A percentile compares a stretch with the other conserved stretches of the same genome.
These are phyloP conservation scores for Annona squamosa DNA, from an alignment of 164 flowering plant genomes.

Conservation along the genomic window DNA sequence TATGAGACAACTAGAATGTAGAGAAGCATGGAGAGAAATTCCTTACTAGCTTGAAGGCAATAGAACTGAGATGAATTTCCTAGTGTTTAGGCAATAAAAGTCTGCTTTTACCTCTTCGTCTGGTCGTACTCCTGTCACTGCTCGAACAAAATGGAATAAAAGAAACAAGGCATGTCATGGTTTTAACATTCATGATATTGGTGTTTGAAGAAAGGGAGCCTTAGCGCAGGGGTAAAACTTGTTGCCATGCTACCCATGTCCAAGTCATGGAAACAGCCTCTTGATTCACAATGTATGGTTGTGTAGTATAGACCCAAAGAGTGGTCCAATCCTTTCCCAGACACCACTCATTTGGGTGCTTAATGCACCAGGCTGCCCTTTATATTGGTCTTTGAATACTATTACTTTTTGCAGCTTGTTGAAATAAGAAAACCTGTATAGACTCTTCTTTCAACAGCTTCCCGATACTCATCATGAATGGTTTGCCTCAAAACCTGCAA, in stretches of 20 bases:
- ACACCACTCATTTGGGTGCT: too few species aligned
- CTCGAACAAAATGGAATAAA: conserved; percentile 1
- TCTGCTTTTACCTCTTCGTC: conserved; percentile 63
- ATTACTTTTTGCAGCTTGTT: not conserved
- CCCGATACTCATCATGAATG: conserved; percentile 77
- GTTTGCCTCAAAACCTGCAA: conserved; percentile 50
- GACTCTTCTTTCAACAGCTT: conserved; percentile 79
- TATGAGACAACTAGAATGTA: not conserved
- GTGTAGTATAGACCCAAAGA: too few species aligned
- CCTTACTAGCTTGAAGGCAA: too few species aligned
- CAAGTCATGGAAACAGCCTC: too few species aligned
- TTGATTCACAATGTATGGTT: too few species aligned
- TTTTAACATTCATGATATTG: not conserved
- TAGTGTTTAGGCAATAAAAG: too few species aligned
- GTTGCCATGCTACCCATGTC: not conserved
- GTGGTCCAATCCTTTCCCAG: too few species aligned
- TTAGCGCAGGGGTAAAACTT: too few species aligned
- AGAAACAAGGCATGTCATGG: not conserved
- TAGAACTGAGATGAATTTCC: too few species aligned
- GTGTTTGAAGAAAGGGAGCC: too few species aligned
- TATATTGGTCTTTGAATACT: too few species aligned
- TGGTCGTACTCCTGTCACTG: conserved; percentile 69
- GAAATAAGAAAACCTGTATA: conserved; percentile 51
- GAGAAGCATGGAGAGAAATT: not conserved
- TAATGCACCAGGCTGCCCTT: too few species aligned